Percentiles rank a stretch among this genome's conserved stretches.
Evolutionary conservation across 768 basidiomycete species (phyloP).

Genomic region (Coprinopsis cinerea): DNA sequence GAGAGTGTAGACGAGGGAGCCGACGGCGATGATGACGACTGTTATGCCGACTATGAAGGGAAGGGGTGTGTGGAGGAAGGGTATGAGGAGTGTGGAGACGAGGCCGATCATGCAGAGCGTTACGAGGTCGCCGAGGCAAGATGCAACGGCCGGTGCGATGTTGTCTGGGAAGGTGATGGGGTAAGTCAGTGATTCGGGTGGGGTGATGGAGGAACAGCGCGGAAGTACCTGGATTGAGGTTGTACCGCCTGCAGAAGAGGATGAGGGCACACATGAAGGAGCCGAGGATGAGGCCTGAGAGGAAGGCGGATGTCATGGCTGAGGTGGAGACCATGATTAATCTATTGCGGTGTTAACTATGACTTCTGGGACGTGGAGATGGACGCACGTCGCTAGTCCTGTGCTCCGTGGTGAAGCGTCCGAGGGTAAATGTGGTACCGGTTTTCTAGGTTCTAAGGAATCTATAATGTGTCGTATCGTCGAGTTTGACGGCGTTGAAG

Average conservation of each 20-base stretch:
- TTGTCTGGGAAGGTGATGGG: slow-evolving; percentile 56
- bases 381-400: slow-evolving; percentile 31
- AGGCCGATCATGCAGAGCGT: slow-evolving; percentile 80
- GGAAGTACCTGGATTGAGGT: slow-evolving; percentile 75
- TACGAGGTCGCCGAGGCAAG: slow-evolving; percentile 88
- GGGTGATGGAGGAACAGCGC: background rate
- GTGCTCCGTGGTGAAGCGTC: slow-evolving; percentile 22
- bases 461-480: slow-evolving; percentile 16
- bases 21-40: slow-evolving; percentile 39
- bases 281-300: slow-evolving; percentile 76
- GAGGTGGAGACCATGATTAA: slow-evolving; percentile 73
- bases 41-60: slow-evolving; percentile 53
- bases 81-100: slow-evolving; percentile 67
- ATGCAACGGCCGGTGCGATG: slow-evolving; percentile 90
- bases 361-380: background rate
- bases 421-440: slow-evolving; percentile 16
- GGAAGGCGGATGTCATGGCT: slow-evolving; percentile 74
- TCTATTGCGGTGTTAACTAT: slow-evolving; percentile 30
- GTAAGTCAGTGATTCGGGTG: background rate
- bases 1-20: slow-evolving; percentile 50
- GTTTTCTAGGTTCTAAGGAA: slow-evolving; percentile 20
- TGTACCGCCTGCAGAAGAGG: slow-evolving; percentile 66
- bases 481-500: slow-evolving; percentile 12
- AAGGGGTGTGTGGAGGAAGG: slow-evolving; percentile 55
- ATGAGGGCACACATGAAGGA: slow-evolving; percentile 90